phyloP scores from a whole-genome alignment of 1,284 basidiomycete genomes.

The Irpex sp. region DNA sequence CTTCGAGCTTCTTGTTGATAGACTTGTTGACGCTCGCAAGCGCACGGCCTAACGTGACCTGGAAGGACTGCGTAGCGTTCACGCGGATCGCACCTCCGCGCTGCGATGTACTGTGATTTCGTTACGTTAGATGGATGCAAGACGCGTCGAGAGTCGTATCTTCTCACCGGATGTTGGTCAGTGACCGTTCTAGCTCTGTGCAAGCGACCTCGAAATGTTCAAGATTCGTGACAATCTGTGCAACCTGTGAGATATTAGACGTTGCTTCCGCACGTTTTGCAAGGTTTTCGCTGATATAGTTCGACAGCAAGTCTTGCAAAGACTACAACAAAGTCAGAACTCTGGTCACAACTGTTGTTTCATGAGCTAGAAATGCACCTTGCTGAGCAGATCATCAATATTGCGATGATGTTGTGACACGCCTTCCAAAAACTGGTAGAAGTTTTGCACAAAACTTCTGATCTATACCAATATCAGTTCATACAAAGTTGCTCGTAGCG shows the following conservation, averaged over 20 bases:
- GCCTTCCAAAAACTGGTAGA: constrained; percentile 96
- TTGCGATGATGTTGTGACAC: constrained; percentile 89
- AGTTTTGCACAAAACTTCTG: constrained; percentile 90
- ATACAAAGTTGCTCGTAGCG: neutral
- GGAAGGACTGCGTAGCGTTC: constrained; percentile 66
- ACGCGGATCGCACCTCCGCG: constrained; percentile 79
- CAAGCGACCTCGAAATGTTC: constrained; percentile 92
- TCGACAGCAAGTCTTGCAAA: constrained; percentile 81
- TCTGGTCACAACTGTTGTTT: neutral
- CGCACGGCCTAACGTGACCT: constrained; percentile 65
- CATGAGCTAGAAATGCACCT: constrained; percentile 43
- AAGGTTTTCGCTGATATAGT: constrained; percentile 80
- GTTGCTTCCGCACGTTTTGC: constrained; percentile 68
- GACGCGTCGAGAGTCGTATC: neutral
- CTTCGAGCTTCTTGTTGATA: constrained; percentile 92
- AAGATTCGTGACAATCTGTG: constrained; percentile 91
- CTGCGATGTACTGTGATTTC: constrained; percentile 49
- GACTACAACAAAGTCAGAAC: constrained; percentile 47
- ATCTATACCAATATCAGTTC: constrained; percentile 46
- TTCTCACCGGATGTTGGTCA: constrained; percentile 74
- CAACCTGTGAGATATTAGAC: constrained; percentile 88
- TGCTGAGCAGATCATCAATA: constrained; percentile 89
- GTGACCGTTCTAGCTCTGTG: constrained; percentile 80
- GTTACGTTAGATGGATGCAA: neutral
- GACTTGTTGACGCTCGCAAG: constrained; percentile 78